Base-by-base conservation (phyloP, 345 rosid genomes). In the Syzygium aqueum region DNA sequence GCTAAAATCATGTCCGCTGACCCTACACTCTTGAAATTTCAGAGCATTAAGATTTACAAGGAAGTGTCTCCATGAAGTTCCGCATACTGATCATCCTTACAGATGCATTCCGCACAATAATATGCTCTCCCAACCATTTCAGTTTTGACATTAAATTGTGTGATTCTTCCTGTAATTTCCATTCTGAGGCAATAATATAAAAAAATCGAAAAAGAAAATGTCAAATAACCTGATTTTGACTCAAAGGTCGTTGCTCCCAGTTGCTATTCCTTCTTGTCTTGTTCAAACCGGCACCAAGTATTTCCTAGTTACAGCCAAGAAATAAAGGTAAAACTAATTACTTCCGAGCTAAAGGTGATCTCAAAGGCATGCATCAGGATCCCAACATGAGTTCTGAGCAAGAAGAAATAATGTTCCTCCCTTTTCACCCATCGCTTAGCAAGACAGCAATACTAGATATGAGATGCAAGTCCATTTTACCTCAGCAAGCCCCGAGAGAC, bases 401-500 rank as follows among this genome's bases (percentile, higher is more conserved):
- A 11, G 80, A 73, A 73, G 27, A 19, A 73, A 73, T 40, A 3
- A 3, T 30, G 80, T 73, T n/a, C 40, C 80, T 13, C 40, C 15
- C 40, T n/a, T 25, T 28, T 37, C 40, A 28, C 5, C 7, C 37
- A 6, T 73, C 5, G 12, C 19, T 67, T n/a, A 61, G 23, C 27
- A 63, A 23, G 30, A 61, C 28, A 63, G 30, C 12, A 63, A 63
- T 7, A 15, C 28, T 25, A 23, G 27, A 73, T 73, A 14, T 25
- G 40, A 14, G 40, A 73, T n/a, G 80, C 80, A 73, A 73, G 77
- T 63, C 77, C 80, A 73, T 73, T 25, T 84, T 88, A 96, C 98
- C 96, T 37, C 40, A 37, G 40, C 40, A 37, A 37, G 40, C 40
- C 40, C 40, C 40, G 40, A 37, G 40, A 37, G 40, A 37, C 40